phyloP scores from a whole-genome alignment of 2,329 filamentous ascomycete species.

The Trichoderma sp. region DNA sequence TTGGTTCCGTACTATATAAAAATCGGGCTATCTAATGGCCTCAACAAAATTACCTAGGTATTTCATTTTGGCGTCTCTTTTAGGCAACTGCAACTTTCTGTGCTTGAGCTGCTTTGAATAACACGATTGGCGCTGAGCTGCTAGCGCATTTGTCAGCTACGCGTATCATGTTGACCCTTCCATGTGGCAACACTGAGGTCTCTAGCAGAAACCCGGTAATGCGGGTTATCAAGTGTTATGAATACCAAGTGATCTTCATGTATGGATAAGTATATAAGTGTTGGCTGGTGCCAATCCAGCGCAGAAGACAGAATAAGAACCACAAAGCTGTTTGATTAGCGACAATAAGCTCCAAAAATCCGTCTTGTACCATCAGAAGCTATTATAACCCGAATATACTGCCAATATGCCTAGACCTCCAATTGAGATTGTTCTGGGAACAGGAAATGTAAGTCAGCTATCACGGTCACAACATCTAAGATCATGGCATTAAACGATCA shows the following conservation, averaged over 20 bases:
- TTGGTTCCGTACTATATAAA: not conserved
- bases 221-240: not conserved
- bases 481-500: not conserved
- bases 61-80: not conserved
- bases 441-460: slow-evolving; percentile 3
- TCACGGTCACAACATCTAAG: not conserved
- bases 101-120: not conserved
- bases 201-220: not conserved
- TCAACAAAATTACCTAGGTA: not conserved
- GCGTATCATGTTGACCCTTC: not conserved
- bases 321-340: not conserved
- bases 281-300: not conserved
- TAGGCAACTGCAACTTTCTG: not conserved
- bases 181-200: not conserved
- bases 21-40: not conserved
- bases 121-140: not conserved
- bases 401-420: slow-evolving; percentile 13
- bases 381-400: not conserved
- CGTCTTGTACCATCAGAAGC: not conserved
- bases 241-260: not conserved
- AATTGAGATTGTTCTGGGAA: slow-evolving; percentile 19
- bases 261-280: not conserved
- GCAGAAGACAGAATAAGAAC: not conserved
- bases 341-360: not conserved
- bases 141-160: slow-evolving; percentile 17